Evolutionary conservation across 148 eudicot genomes (phyloP).

Genomic region (Chenopodium berlandieri): DNA sequence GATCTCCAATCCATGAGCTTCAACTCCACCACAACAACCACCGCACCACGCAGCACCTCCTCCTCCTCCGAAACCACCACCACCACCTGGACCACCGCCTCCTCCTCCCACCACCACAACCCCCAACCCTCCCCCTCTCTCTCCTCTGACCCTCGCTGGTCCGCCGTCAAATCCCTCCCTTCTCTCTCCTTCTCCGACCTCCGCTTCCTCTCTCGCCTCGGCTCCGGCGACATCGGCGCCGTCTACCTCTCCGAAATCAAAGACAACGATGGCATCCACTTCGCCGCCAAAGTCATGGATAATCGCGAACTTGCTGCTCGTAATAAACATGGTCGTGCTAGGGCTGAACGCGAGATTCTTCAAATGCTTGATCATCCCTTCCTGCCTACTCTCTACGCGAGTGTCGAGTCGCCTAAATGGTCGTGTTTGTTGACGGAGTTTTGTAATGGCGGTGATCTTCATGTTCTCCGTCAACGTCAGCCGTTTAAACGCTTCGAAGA

Average conservation of each 20-base stretch:
- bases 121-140: slow-evolving; percentile 20
- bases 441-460: slow-evolving; percentile 96
- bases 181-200: slow-evolving; percentile 59
- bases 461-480: slow-evolving; percentile 87
- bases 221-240: slow-evolving; percentile 91
- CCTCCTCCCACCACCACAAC: slow-evolving; percentile 32
- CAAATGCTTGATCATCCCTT: slow-evolving; percentile 84
- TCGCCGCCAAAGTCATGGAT: slow-evolving; percentile 95
- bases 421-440: slow-evolving; percentile 83
- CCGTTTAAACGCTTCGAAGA: slow-evolving; percentile 72
- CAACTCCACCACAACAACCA: slow-evolving; percentile 64
- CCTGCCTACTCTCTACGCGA: slow-evolving; percentile 67
- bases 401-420: slow-evolving; percentile 65
- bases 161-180: slow-evolving; percentile 22
- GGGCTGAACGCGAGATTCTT: slow-evolving; percentile 68
- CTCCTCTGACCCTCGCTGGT: slow-evolving; percentile 44
- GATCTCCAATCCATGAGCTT: slow-evolving; percentile 80
- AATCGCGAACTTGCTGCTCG: slow-evolving; percentile 59
- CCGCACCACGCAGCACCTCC: slow-evolving; percentile 59
- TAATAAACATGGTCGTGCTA: slow-evolving; percentile 70
- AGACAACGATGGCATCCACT: slow-evolving; percentile 33
- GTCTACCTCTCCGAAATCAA: slow-evolving; percentile 79
- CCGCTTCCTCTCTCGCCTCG: slow-evolving; percentile 72
- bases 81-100: slow-evolving; percentile 48
- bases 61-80: slow-evolving; percentile 62